Base-by-base conservation (phyloP, 208 protist species). In the Angomonas ambiguus region DNA sequence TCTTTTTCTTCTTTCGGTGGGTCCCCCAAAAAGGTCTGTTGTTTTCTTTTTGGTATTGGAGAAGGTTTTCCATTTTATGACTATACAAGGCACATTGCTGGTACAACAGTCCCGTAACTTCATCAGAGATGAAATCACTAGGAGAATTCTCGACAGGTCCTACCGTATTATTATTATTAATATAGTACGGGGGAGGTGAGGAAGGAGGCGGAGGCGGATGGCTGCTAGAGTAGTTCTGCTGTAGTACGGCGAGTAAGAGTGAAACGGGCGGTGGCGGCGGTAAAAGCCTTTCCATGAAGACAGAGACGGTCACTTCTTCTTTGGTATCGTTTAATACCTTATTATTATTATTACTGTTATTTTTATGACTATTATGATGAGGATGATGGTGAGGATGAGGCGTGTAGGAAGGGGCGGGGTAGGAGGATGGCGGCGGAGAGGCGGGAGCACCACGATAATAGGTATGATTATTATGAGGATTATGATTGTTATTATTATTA, bases 291-390 rank as follows among this genome's bases (percentile, higher is more conserved):
- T 8, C 8, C 11, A 45, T 16, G 16, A 45, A 45, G 11, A n/a
- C 16, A 16, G 38, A 45, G 38, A 45, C 38, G 38, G 38, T 8
- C 38, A n/a, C 38, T 45, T 45, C 38, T 16, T n/a, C 38, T 8
- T 8, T 45, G 38, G 16, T 8, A 45, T 45, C 16, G 38, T n/a
- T 16, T n/a, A n/a, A 45, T n/a, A 16, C 11, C 11, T 45, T 45
- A 45, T 45, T 45, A 45, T 45, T 45, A 45, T 45, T 45, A 45
- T 45, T 45, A 45, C 16, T 45, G 38, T 45, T 45, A 45, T 45
- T 45, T 8, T 45, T n/a, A 45, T 45, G 16, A 16, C 16, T 45
- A 45, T 45, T 45, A 45, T 45, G 8, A 45, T 45, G 8, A 45
- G 38, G 8, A 45, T 45, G 8, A 45, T 45, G n/a, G n/a, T n/a